phyloP scores from a whole-genome alignment of 2,329 filamentous ascomycete species.

The Talaromyces atroroseus region DNA sequence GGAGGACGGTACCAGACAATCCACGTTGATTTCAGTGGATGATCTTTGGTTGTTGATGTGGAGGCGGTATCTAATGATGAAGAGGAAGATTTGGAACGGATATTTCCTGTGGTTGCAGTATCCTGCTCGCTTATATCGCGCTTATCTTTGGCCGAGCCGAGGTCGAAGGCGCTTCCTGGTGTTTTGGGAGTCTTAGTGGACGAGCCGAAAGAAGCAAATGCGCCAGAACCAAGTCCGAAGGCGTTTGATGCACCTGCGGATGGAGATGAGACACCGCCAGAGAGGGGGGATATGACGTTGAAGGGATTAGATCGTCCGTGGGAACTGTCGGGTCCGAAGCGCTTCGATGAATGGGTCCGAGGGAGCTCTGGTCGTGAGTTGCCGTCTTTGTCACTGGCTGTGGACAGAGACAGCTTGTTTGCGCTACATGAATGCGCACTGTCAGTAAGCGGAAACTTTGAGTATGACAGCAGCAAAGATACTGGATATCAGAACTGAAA shows the following conservation, averaged over 20 bases:
- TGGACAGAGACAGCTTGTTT: constrained; percentile 87
- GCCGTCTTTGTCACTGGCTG: constrained; percentile 54
- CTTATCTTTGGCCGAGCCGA: constrained; percentile 61
- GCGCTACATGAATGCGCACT: constrained; percentile 47
- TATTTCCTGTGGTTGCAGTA: constrained; percentile 20
- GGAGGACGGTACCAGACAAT: constrained; percentile 96
- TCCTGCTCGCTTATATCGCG: constrained; percentile 48
- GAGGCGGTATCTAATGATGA: constrained; percentile 35
- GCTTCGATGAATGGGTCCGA: constrained; percentile 64
- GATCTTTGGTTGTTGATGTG: constrained; percentile 34
- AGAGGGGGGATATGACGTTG: constrained; percentile 66
- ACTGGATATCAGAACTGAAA: background rate
- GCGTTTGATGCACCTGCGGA: constrained; percentile 74
- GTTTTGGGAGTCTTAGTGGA: constrained; percentile 83
- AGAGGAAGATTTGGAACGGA: constrained; percentile 36
- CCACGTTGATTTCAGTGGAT: constrained; percentile 79
- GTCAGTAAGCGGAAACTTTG: constrained; percentile 20
- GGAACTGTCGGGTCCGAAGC: constrained; percentile 68
- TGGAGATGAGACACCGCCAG: constrained; percentile 65
- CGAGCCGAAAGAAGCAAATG: constrained; percentile 88
- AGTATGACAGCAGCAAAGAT: background rate
- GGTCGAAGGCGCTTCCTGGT: constrained; percentile 72
- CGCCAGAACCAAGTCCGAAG: constrained; percentile 89
- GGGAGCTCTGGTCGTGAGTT: constrained; percentile 52
- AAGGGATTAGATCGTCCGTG: constrained; percentile 74